phyloP scores from a whole-genome alignment of 129 eudicot genomes.

The Tanacetum coccineum region DNA sequence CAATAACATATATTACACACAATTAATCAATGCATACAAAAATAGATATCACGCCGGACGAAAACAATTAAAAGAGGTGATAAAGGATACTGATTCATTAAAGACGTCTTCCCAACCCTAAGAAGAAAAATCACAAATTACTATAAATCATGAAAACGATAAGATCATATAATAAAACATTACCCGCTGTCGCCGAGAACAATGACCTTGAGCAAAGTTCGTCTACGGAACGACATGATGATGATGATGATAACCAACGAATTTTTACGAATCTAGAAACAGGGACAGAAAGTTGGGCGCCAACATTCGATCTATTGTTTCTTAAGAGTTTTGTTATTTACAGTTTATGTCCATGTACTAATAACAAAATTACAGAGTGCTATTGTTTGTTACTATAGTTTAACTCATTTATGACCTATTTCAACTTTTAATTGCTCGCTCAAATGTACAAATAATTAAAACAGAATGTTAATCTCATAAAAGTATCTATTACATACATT shows the following conservation, averaged over 20 bases:
- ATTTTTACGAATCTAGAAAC: not conserved
- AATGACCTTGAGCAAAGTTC: slow-evolving; percentile 82
- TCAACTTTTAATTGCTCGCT: too few species aligned
- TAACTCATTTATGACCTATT: too few species aligned
- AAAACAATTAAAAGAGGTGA: too few species aligned
- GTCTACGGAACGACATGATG: slow-evolving; percentile 56
- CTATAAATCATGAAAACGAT: not conserved
- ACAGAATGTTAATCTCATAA: too few species aligned
- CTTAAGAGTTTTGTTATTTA: not conserved
- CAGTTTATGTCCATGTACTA: too few species aligned
- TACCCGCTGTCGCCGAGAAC: slow-evolving; percentile 92
- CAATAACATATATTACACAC: not conserved
- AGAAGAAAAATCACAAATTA: slow-evolving; percentile 3
- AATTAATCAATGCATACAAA: not conserved
- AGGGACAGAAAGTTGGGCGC: not conserved
- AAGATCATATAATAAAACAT: slow-evolving; percentile 13
- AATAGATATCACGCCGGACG: not conserved
- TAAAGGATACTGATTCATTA: slow-evolving; percentile 91
- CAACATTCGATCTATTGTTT: slow-evolving; percentile 1
- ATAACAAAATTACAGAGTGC: too few species aligned
- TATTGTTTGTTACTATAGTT: too few species aligned
- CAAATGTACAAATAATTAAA: too few species aligned
- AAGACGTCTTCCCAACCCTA: slow-evolving; percentile 85
- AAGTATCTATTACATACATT: too few species aligned
- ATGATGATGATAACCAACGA: not conserved